These are phyloP conservation scores for Aspergillus sp. DNA, from an alignment of 2,329 filamentous ascomycete genomes.

Conservation along the genomic window DNA sequence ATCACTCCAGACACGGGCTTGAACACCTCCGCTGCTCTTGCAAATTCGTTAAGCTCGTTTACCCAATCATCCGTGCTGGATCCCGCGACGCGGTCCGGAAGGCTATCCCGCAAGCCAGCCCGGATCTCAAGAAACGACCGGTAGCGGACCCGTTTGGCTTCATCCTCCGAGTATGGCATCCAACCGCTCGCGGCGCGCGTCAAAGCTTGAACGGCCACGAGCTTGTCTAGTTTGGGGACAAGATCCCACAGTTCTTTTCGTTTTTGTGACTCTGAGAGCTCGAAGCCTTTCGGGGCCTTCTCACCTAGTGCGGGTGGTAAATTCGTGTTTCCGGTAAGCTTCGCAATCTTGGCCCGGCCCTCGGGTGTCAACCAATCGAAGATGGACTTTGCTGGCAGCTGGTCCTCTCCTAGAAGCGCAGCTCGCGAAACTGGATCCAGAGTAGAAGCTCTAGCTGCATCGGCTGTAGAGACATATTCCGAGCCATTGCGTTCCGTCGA, in stretches of 20 bases:
- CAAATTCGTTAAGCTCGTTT: constrained; percentile 79
- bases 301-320: constrained; percentile 80
- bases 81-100: constrained; percentile 61
- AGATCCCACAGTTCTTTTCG: constrained; percentile 62
- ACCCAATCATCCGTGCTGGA: constrained; percentile 73
- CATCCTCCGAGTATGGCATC: constrained; percentile 84
- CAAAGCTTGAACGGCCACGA: constrained; percentile 70
- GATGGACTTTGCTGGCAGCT: constrained; percentile 87
- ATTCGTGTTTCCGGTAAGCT: constrained; percentile 73
- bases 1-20: constrained; percentile 90
- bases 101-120: constrained; percentile 63
- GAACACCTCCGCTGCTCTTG: constrained; percentile 76
- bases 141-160: constrained; percentile 79
- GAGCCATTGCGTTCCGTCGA: constrained; percentile 39
- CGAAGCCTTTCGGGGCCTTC: constrained; percentile 66
- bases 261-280: constrained; percentile 66
- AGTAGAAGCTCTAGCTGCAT: constrained; percentile 76
- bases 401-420: constrained; percentile 76
- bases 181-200: constrained; percentile 68
- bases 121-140: constrained; percentile 77
- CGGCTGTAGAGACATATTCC: constrained; percentile 69
- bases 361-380: constrained; percentile 88
- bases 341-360: constrained; percentile 75
- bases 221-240: constrained; percentile 68
- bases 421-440: constrained; percentile 79